Percentiles rank a stretch among this genome's conserved stretches.
phyloP scores from a whole-genome alignment of 768 basidiomycete genomes.

The Leucocoprinus sp. region DNA sequence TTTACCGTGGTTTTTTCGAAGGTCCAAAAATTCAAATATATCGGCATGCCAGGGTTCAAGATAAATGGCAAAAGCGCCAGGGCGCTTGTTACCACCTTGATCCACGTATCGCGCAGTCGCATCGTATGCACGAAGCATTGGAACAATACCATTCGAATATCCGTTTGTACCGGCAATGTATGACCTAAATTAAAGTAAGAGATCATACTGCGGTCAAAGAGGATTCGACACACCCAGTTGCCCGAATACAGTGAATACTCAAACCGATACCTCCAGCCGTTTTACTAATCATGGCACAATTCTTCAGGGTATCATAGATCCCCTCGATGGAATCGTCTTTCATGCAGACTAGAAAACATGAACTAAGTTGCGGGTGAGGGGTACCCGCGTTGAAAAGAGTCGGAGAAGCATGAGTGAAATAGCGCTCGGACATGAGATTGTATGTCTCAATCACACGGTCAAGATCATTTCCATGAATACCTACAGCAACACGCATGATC shows the following conservation, averaged over 20 bases:
- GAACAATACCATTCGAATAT: constrained; percentile 97
- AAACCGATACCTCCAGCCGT: constrained; percentile 97
- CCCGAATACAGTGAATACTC: constrained; percentile 93
- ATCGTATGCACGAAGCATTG: constrained; percentile 97
- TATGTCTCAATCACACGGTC: constrained; percentile 88
- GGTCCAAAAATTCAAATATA: constrained; percentile 93
- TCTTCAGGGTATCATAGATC: constrained; percentile 97
- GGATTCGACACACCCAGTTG: constrained; percentile 59
- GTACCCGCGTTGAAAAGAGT: constrained; percentile 98
- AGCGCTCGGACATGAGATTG: constrained; percentile 95
- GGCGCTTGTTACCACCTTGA: constrained; percentile 98
- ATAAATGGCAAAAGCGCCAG: constrained; percentile 97
- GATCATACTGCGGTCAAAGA: neutral
- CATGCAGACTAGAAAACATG: constrained; percentile 98
- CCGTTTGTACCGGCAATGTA: constrained; percentile 99
- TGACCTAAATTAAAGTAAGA: constrained; percentile 45
- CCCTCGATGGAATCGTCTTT: constrained; percentile 99
- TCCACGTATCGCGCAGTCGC: constrained; percentile 98
- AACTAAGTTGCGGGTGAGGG: constrained; percentile 88
- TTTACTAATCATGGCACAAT: constrained; percentile 98
- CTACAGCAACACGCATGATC: constrained; percentile 99
- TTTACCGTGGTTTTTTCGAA: constrained; percentile 98
- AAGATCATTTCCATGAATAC: constrained; percentile 87
- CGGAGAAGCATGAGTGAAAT: constrained; percentile 97
- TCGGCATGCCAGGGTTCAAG: constrained; percentile 99